phyloP scores from a whole-genome alignment of 768 basidiomycete genomes.

The Tylopilus vinaceipallidus region DNA sequence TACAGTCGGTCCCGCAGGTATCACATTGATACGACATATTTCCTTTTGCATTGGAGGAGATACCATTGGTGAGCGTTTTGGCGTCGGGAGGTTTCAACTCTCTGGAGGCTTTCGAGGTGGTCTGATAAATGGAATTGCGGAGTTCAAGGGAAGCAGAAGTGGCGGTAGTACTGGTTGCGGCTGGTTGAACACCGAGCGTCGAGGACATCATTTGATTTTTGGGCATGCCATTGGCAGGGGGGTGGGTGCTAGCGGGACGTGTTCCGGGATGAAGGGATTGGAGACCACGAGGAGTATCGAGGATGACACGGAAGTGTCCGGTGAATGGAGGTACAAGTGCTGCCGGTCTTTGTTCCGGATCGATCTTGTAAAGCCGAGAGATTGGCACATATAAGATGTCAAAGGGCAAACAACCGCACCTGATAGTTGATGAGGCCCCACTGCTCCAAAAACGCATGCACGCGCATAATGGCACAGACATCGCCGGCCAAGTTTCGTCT shows the following conservation, averaged over 20 bases:
- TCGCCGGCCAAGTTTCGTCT: slow-evolving; percentile 95
- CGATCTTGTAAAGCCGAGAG: slow-evolving; percentile 60
- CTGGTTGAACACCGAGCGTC: slow-evolving; percentile 6
- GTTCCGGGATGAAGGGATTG: slow-evolving; percentile 90
- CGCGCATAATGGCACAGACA: slow-evolving; percentile 97
- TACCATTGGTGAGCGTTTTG: slow-evolving; percentile 52
- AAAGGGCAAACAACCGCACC: slow-evolving; percentile 43
- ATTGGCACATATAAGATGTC: slow-evolving; percentile 2
- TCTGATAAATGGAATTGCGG: slow-evolving; percentile 85
- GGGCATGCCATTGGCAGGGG: slow-evolving; percentile 47
- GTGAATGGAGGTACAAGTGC: slow-evolving; percentile 96
- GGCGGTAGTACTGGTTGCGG: slow-evolving; percentile 13
- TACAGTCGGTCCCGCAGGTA: slow-evolving; percentile 94
- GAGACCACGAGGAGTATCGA: slow-evolving; percentile 94
- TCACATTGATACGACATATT: slow-evolving; percentile 73
- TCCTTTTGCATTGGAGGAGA: slow-evolving; percentile 45
- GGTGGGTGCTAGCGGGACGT: slow-evolving; percentile 47
- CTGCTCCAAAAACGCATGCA: slow-evolving; percentile 97
- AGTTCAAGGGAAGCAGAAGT: slow-evolving; percentile 81
- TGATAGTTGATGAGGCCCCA: slow-evolving; percentile 99
- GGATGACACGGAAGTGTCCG: slow-evolving; percentile 96
- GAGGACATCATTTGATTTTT: slow-evolving; percentile 32
- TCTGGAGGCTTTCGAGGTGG: slow-evolving; percentile 79
- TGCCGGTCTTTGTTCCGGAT: slow-evolving; percentile 93
- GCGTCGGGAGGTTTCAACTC: slow-evolving; percentile 70